Conservation (phyloP, 257 asterid genomes). For the Nicotiana benthamiana region DNA sequence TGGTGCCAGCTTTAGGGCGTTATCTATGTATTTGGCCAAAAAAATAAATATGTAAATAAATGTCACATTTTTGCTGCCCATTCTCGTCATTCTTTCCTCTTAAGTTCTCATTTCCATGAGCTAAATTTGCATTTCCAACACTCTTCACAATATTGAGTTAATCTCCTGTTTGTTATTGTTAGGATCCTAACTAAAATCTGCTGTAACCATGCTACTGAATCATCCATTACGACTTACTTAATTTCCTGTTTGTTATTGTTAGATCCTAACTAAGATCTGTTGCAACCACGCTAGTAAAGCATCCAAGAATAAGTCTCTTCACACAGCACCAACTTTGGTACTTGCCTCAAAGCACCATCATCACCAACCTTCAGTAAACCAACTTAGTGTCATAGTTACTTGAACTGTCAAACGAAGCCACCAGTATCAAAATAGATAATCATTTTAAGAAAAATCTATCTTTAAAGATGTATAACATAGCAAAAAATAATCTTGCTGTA, state of each 20-base stretch:
- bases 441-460: not conserved
- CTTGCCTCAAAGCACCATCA: not conserved
- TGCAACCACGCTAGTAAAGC: not conserved
- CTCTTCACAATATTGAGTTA: not conserved
- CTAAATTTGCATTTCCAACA: not conserved
- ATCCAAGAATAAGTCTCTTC: conserved; percentile 2
- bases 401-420: not conserved
- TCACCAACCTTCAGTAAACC: not conserved
- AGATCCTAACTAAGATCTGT: not conserved
- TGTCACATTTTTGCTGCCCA: not conserved
- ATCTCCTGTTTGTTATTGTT: not conserved
- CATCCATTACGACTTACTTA: not conserved
- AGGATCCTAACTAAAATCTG: not conserved
- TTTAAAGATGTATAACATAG: not conserved
- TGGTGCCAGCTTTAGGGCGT: no score
- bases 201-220: not conserved
- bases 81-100: not conserved
- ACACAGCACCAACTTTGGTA: not conserved
- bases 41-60: not conserved
- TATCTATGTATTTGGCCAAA: not conserved
- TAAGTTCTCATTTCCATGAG: not conserved
- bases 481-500: not conserved
- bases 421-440: not conserved
- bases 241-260: not conserved
- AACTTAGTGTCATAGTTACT: not conserved